phyloP scores from a whole-genome alignment of 1,284 basidiomycete species.

The Rugosomyces carneus region DNA sequence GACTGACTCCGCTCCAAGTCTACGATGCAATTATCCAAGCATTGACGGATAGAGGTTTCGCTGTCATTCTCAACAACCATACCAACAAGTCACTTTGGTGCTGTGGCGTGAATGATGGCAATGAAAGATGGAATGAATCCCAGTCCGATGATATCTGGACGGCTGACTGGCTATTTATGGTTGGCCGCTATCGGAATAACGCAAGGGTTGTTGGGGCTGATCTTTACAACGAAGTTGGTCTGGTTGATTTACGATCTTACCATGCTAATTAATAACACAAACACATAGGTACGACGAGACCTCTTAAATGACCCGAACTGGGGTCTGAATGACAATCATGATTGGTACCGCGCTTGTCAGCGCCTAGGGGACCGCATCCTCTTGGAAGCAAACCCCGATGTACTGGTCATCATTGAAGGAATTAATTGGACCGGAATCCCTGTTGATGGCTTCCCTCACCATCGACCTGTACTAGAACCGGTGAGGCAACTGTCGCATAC shows the following conservation, averaged over 20 bases:
- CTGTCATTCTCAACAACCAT: constrained; percentile 15
- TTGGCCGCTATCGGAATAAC: constrained; percentile 12
- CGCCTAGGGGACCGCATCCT: constrained; percentile 12
- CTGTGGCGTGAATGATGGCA: constrained; percentile 13
- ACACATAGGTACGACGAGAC: constrained; percentile 13
- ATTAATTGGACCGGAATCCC: constrained; percentile 16
- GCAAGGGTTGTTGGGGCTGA: constrained; percentile 13
- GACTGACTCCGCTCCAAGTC: constrained; percentile 13
- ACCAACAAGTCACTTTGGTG: constrained; percentile 16
- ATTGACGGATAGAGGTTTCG: constrained; percentile 12
- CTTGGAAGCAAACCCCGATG: constrained; percentile 12
- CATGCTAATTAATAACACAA: neutral
- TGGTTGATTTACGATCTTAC: neutral
- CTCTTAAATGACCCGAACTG: constrained; percentile 13
- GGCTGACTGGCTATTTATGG: constrained; percentile 15
- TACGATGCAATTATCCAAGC: constrained; percentile 14
- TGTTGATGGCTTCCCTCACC: constrained; percentile 14
- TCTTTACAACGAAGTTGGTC: constrained; percentile 14
- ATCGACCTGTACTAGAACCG: constrained; percentile 14
- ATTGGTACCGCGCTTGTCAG: constrained; percentile 13
- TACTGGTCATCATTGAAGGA: constrained; percentile 14
- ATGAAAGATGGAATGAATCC: constrained; percentile 15
- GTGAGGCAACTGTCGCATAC: constrained; percentile 11
- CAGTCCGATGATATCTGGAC: constrained; percentile 13
- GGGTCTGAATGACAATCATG: constrained; percentile 7